Evolutionary conservation across 371 early-diverging fungal genomes (phyloP).

Genomic region (Saksenaea oblongispora): DNA sequence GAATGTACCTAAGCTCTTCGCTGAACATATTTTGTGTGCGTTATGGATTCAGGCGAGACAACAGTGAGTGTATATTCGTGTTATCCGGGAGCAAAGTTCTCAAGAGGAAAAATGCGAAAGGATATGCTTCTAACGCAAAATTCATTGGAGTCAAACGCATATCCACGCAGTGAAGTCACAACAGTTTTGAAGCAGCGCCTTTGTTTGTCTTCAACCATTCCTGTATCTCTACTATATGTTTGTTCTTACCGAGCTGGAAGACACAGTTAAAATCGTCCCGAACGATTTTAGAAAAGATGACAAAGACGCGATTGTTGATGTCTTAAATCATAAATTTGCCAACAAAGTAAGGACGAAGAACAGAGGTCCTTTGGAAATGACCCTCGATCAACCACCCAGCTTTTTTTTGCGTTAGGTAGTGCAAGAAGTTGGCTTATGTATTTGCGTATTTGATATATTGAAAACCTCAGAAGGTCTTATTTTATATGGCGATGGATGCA

Average conservation of each 20-base stretch:
- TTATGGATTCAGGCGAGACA: too few relatives aligned
- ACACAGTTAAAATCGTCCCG: constrained; percentile 84
- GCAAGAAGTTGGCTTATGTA: constrained; percentile 90
- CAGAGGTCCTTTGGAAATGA: neutral
- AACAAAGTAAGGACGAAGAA: constrained; percentile 69
- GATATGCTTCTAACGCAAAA: too few relatives aligned
- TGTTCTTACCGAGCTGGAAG: constrained; percentile 75
- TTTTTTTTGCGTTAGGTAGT: constrained; percentile 58
- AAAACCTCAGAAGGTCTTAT: constrained; percentile 81
- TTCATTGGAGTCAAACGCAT: too few relatives aligned
- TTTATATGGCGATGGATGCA: constrained; percentile 81
- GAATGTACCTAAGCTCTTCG: too few relatives aligned
- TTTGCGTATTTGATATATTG: constrained; percentile 80
- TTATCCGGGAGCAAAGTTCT: too few relatives aligned
- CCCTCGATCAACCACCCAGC: neutral
- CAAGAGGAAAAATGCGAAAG: too few relatives aligned
- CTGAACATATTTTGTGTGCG: too few relatives aligned
- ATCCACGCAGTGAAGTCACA: too few relatives aligned
- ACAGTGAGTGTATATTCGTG: too few relatives aligned
- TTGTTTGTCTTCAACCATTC: neutral
- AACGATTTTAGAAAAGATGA: constrained; percentile 73
- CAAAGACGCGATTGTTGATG: constrained; percentile 80
- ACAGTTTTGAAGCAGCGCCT: neutral
- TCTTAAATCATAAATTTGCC: constrained; percentile 88
- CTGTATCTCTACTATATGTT: constrained; percentile 68